phyloP scores from a whole-genome alignment of 371 early-diverging fungal genomes.

The Apophysomyces sp. region DNA sequence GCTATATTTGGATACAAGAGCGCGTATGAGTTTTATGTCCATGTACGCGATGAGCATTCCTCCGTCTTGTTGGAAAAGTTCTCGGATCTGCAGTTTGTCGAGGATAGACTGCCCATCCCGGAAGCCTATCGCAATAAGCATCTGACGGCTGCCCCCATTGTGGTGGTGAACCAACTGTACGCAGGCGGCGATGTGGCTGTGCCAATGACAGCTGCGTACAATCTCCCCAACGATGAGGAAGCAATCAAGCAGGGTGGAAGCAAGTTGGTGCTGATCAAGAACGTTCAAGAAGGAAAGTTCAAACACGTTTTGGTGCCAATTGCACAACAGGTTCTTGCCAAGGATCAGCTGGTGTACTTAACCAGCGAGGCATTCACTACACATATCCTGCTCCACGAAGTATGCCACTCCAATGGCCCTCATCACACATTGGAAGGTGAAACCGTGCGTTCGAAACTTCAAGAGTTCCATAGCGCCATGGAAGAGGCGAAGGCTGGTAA shows the following conservation, averaged over 20 bases:
- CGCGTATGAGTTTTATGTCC: constrained; percentile 74
- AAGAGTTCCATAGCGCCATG: constrained; percentile 74
- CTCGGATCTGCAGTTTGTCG: constrained; percentile 68
- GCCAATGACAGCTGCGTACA: constrained; percentile 77
- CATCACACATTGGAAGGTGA: constrained; percentile 60
- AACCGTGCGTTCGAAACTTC: constrained; percentile 70
- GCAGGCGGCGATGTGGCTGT: constrained; percentile 74
- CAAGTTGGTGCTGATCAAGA: constrained; percentile 80
- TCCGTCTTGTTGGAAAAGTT: constrained; percentile 68
- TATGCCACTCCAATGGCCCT: constrained; percentile 79
- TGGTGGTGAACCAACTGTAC: constrained; percentile 79
- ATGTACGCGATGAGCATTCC: constrained; percentile 70
- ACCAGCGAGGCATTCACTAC: constrained; percentile 77
- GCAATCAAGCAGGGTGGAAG: constrained; percentile 75
- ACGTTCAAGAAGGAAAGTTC: constrained; percentile 80
- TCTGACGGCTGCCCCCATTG: constrained; percentile 72
- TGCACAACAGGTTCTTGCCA: constrained; percentile 55
- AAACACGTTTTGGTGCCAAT: constrained; percentile 68
- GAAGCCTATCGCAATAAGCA: constrained; percentile 69
- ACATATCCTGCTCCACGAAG: constrained; percentile 79
- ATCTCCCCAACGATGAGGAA: constrained; percentile 81
- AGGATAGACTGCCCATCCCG: constrained; percentile 73
- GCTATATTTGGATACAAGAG: constrained; percentile 66
- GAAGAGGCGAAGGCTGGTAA: constrained; percentile 84
- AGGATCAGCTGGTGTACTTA: constrained; percentile 57